Percentiles rank a stretch among this genome's conserved stretches.
Conservation (phyloP, 306 rosid genomes). For the Rubus parviflorus region DNA sequence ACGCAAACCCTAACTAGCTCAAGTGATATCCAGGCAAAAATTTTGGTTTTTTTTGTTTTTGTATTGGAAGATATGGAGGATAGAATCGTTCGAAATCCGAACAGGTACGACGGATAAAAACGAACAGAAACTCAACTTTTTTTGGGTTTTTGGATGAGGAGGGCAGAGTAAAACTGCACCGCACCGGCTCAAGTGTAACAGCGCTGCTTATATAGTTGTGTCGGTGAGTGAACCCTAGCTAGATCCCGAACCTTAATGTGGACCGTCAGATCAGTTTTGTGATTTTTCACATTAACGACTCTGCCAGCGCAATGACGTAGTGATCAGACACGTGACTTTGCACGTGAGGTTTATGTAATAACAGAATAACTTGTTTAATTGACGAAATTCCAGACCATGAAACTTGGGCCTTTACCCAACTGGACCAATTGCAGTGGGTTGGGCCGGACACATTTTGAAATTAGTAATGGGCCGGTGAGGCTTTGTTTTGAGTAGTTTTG, state of each 20-base stretch:
- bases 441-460: no score
- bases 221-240: conserved; percentile 45
- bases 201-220: conserved; percentile 31
- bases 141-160: conserved; percentile 36
- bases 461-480: no score
- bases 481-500: no score
- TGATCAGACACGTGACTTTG: background rate
- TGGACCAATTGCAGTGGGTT: background rate
- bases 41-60: background rate
- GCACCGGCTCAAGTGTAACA: conserved; percentile 33
- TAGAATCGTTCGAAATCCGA: conserved; percentile 16
- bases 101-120: background rate
- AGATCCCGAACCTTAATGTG: background rate
- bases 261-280: conserved; percentile 28
- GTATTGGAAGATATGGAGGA: background rate
- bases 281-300: background rate
- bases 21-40: background rate
- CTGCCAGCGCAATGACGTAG: background rate
- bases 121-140: background rate
- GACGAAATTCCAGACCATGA: background rate
- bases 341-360: background rate
- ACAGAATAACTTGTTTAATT: background rate
- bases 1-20: conserved; percentile 17
- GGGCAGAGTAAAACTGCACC: conserved; percentile 76
- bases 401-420: no score